Conservation (phyloP, 805 yeast species). For the Nakazawaea siamensis region DNA sequence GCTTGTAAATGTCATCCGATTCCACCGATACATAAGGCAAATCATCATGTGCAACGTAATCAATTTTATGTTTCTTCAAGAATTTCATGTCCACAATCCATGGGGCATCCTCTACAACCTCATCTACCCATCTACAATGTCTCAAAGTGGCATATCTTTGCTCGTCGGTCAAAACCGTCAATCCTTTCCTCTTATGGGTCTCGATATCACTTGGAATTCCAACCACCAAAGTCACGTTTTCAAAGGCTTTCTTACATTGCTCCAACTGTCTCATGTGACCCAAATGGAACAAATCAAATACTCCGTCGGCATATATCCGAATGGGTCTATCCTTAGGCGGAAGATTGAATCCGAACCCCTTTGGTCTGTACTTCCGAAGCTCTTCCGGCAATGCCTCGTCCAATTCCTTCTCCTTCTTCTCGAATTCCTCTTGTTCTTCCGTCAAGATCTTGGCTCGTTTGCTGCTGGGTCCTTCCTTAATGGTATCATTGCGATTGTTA, state of each 20-base stretch:
- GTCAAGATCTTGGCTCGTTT: conserved; percentile 7
- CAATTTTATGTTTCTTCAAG: conserved; percentile 70
- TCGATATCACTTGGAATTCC: conserved; percentile 89
- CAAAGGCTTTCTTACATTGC: conserved; percentile 89
- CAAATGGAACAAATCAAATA: conserved; percentile 89
- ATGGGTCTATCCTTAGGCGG: conserved; percentile 86
- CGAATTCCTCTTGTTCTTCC: conserved; percentile 9
- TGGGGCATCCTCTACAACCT: conserved; percentile 89
- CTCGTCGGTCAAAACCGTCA: conserved; percentile 81
- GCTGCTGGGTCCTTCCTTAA: background rate
- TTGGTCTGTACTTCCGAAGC: conserved; percentile 69
- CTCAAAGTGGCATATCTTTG: conserved; percentile 87
- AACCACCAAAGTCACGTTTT: conserved; percentile 76
- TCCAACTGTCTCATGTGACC: conserved; percentile 98
- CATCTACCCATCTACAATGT: conserved; percentile 98
- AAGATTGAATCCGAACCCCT: conserved; percentile 65
- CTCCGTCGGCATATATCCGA: conserved; percentile 97
- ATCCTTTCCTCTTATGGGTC: conserved; percentile 87
- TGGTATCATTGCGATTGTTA: conserved; percentile 4
- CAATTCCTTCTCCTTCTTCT: conserved; percentile 26
- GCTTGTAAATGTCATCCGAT: conserved; percentile 85
- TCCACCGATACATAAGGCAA: conserved; percentile 89
- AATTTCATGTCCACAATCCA: conserved; percentile 90
- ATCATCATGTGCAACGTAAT: conserved; percentile 97
- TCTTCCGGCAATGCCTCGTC: conserved; percentile 64